Conservation (phyloP, 345 rosid genomes). For the Conringia planisiliqua region DNA sequence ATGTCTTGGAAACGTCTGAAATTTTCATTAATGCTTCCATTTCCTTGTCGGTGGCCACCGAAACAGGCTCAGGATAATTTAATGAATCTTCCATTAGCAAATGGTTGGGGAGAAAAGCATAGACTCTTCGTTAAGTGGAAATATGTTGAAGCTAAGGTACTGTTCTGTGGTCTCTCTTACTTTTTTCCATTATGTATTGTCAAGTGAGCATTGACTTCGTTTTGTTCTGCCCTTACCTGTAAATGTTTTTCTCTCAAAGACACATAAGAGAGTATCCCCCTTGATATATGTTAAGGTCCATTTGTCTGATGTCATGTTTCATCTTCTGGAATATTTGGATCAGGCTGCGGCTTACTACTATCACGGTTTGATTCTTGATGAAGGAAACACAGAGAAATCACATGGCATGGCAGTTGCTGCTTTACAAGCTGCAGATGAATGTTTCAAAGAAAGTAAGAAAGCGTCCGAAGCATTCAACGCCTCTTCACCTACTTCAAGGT, state of each 20-base stretch:
- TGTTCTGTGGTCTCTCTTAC: not conserved
- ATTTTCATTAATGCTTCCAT: not conserved
- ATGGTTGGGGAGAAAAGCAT: slow-evolving; percentile 99
- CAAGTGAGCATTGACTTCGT: not conserved
- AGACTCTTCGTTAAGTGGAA: slow-evolving; percentile 88
- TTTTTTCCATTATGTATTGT: not conserved
- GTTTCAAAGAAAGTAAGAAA: slow-evolving; percentile 78
- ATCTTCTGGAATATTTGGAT: slow-evolving; percentile 14
- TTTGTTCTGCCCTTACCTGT: not conserved
- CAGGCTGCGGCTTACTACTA: slow-evolving; percentile 99
- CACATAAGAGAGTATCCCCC: not conserved
- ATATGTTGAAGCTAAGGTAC: slow-evolving; percentile 84
- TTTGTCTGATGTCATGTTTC: slow-evolving; percentile 19
- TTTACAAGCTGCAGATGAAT: slow-evolving; percentile 92
- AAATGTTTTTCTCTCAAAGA: not conserved
- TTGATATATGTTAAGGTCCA: not conserved
- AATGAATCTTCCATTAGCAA: slow-evolving; percentile 79
- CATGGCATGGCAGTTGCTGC: slow-evolving; percentile 99
- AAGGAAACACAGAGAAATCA: slow-evolving; percentile 93
- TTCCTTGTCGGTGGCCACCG: slow-evolving; percentile 21
- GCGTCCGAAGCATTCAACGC: slow-evolving; percentile 72
- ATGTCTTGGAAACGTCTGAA: slow-evolving; percentile 10
- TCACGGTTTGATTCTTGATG: slow-evolving; percentile 96
- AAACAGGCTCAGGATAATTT: slow-evolving; percentile 93
- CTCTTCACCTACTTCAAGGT: slow-evolving; percentile 83